Conservation (phyloP, 257 asterid species). For the Ballota nigra region DNA sequence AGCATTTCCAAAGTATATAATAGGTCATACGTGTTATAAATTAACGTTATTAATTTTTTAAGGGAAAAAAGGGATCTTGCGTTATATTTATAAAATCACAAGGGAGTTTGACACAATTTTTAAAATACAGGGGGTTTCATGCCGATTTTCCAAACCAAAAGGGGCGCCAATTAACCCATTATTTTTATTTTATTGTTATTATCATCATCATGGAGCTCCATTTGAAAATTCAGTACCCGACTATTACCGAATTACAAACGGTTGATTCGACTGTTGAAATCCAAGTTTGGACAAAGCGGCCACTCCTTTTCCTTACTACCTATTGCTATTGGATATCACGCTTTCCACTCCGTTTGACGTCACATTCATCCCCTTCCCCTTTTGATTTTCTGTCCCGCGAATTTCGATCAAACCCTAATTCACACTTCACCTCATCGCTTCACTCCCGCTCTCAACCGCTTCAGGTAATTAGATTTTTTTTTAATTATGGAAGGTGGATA, state of each 20-base stretch:
- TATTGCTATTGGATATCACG: background rate
- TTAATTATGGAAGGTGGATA: background rate
- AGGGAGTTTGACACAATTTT: no score
- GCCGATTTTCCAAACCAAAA: no score
- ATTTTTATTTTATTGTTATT: no score
- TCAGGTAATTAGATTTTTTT: background rate
- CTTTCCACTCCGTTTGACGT: background rate
- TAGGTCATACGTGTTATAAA: no score
- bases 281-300: background rate
- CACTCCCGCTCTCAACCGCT: background rate
- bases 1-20: no score
- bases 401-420: slow-evolving; percentile 29
- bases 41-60: no score
- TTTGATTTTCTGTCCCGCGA: slow-evolving; percentile 14
- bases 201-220: background rate
- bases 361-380: background rate
- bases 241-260: background rate
- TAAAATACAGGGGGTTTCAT: no score
- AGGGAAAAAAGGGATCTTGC: no score
- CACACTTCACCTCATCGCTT: background rate
- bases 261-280: background rate
- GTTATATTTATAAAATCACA: no score
- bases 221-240: background rate
- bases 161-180: no score
- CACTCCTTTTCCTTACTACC: background rate